Evolutionary conservation across 139 green algal genomes (phyloP).

Genomic region (Protoeuglena noctilucae): DNA sequence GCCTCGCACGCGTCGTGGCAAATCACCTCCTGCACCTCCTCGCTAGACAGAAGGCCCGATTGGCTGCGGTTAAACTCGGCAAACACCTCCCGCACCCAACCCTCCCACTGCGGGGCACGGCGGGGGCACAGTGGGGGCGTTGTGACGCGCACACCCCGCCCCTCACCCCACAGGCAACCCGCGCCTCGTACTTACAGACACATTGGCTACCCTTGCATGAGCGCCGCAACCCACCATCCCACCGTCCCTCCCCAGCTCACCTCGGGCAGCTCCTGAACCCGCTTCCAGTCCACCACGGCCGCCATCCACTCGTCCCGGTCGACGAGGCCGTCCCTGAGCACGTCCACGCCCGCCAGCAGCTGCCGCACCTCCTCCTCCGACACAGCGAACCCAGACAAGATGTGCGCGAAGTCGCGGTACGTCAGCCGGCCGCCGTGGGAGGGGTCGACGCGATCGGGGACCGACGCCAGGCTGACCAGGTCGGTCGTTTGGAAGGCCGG

Average conservation of each 20-base stretch:
- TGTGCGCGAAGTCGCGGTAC: slow-evolving; percentile 1
- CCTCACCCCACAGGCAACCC: slow-evolving; percentile 7
- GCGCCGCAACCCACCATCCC: background rate
- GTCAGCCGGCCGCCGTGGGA: background rate
- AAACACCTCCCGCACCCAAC: slow-evolving; percentile 13
- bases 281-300: slow-evolving; percentile 49
- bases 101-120: slow-evolving; percentile 8
- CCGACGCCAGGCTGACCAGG: background rate
- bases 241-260: slow-evolving; percentile 29
- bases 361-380: slow-evolving; percentile 2
- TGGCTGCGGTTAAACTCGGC: slow-evolving; percentile 2
- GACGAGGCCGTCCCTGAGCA: slow-evolving; percentile 40
- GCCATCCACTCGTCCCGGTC: slow-evolving; percentile 43
- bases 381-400: slow-evolving; percentile 16
- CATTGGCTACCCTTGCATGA: too few species aligned
- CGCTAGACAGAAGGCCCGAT: background rate
- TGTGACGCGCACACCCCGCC: background rate
- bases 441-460: background rate
- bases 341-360: background rate
- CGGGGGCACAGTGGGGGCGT: background rate
- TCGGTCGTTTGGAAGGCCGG: too few species aligned
- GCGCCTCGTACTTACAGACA: too few species aligned
- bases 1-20: background rate
- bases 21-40: background rate
- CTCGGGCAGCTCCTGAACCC: slow-evolving; percentile 51